A percentile compares a stretch with the other conserved stretches of the same genome.
Conservation (phyloP, 139 green algal species). For the Nannochloris sp. region DNA sequence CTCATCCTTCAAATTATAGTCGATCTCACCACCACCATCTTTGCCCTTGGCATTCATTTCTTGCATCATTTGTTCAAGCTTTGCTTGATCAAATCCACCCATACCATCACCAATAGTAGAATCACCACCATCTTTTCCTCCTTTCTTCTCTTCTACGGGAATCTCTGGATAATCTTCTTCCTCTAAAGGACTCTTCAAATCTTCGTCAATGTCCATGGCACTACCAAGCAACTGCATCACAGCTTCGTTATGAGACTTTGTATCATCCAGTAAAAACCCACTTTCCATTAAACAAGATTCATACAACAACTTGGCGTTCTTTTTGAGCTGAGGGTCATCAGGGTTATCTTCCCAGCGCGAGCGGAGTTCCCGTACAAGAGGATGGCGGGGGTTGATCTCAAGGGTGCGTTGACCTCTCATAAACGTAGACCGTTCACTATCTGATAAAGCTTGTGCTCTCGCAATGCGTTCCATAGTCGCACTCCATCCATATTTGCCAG, state of each 20-base stretch:
- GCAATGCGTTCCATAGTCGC: slow-evolving; percentile 99
- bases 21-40: too few species aligned
- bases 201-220: neutral
- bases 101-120: neutral
- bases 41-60: too few species aligned
- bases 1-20: too few species aligned
- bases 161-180: slow-evolving; percentile 10
- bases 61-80: too few species aligned
- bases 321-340: slow-evolving; percentile 19
- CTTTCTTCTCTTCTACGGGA: neutral
- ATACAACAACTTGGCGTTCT: slow-evolving; percentile 75
- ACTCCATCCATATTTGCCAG: slow-evolving; percentile 88
- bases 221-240: slow-evolving; percentile 20
- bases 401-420: slow-evolving; percentile 58
- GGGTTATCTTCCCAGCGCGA: slow-evolving; percentile 28
- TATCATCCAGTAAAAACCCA: slow-evolving; percentile 38
- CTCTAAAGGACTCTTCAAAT: neutral
- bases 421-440: slow-evolving; percentile 12
- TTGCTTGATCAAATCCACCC: neutral
- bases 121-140: neutral
- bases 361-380: slow-evolving; percentile 77
- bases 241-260: slow-evolving; percentile 11
- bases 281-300: slow-evolving; percentile 88
- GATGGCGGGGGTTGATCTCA: slow-evolving; percentile 96
- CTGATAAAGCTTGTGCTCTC: slow-evolving; percentile 34